Evolutionary conservation across 805 yeast genomes (phyloP).

Genomic region (Lipomyces sp.): DNA sequence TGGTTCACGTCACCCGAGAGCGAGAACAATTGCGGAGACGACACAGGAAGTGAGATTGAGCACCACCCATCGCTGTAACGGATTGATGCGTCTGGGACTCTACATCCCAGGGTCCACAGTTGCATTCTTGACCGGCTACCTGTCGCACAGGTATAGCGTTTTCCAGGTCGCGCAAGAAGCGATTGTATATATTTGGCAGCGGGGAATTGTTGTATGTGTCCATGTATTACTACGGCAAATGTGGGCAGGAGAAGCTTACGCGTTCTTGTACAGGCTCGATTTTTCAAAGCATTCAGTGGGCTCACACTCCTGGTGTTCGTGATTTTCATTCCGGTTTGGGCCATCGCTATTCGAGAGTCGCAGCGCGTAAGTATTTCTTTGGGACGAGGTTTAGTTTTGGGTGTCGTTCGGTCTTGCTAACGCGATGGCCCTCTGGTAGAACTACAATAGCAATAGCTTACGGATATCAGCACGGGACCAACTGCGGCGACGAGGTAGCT

Average conservation of each 20-base stretch:
- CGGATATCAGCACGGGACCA: slow-evolving; percentile 32
- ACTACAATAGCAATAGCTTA: neutral
- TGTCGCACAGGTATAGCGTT: slow-evolving; percentile 19
- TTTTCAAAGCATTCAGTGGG: slow-evolving; percentile 14
- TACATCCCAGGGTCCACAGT: slow-evolving; percentile 8
- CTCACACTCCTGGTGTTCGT: slow-evolving; percentile 17
- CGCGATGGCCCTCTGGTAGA: neutral
- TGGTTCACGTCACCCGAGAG: too few species aligned
- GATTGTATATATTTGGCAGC: slow-evolving; percentile 3
- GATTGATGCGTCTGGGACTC: slow-evolving; percentile 14
- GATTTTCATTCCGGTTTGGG: slow-evolving; percentile 16
- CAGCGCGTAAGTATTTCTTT: slow-evolving; percentile 3
- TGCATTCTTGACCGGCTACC: slow-evolving; percentile 19
- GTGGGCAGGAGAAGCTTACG: too few species aligned
- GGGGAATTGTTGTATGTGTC: slow-evolving; percentile 13
- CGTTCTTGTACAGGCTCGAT: slow-evolving; percentile 18
- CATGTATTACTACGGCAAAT: too few species aligned
- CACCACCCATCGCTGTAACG: too few species aligned
- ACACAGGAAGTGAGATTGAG: too few species aligned
- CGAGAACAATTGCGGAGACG: too few species aligned
- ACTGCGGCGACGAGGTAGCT: slow-evolving; percentile 33
- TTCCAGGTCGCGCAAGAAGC: slow-evolving; percentile 3
- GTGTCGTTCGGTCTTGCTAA: neutral
- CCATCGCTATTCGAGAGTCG: slow-evolving; percentile 23
- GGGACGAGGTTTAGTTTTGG: neutral